Percentiles rank a stretch among this genome's conserved stretches.
These are phyloP conservation scores for Rhynchospora breviuscula DNA, from an alignment of 176 grass and related monocot genomes.

Conservation along the genomic window DNA sequence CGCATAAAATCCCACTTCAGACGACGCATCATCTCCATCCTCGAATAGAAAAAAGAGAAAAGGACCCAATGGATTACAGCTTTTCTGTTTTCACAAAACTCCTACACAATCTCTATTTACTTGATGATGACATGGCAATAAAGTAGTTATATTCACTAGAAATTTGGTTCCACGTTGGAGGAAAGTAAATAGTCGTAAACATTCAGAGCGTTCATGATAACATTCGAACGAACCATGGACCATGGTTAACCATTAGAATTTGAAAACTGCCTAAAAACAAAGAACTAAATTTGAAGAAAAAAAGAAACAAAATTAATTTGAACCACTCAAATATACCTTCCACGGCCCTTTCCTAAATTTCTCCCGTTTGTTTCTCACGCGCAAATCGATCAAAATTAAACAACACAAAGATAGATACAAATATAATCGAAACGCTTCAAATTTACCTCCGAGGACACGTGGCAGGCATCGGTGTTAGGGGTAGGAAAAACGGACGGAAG, in stretches of 20 bases:
- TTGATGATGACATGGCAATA: not conserved
- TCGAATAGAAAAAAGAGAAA: slow-evolving; percentile 9
- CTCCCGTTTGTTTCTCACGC: not conserved
- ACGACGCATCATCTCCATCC: not conserved
- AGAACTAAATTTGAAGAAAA: not conserved
- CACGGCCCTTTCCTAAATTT: slow-evolving; percentile 15
- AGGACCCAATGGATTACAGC: slow-evolving; percentile 1
- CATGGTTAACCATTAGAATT: slow-evolving; percentile 3
- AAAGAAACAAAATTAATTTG: not conserved
- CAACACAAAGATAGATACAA: not conserved
- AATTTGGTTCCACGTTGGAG: not conserved
- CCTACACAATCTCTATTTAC: not conserved
- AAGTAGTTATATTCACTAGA: not conserved
- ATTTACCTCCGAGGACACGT: slow-evolving; percentile 12
- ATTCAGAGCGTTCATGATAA: not conserved
- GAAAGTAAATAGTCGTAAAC: not conserved
- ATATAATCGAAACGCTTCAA: not conserved
- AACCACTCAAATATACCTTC: slow-evolving; percentile 5
- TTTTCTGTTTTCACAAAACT: not conserved
- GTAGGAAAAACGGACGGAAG: slow-evolving; percentile 20
- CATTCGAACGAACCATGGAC: not conserved
- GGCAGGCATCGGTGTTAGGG: not conserved
- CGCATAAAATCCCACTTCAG: not conserved
- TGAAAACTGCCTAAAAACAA: slow-evolving; percentile 10
- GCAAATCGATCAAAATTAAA: slow-evolving; percentile 5